Percentiles rank a stretch among this genome's conserved stretches.
Evolutionary conservation across 148 eudicot species (phyloP).

Genomic region (Limonium bicolor): DNA sequence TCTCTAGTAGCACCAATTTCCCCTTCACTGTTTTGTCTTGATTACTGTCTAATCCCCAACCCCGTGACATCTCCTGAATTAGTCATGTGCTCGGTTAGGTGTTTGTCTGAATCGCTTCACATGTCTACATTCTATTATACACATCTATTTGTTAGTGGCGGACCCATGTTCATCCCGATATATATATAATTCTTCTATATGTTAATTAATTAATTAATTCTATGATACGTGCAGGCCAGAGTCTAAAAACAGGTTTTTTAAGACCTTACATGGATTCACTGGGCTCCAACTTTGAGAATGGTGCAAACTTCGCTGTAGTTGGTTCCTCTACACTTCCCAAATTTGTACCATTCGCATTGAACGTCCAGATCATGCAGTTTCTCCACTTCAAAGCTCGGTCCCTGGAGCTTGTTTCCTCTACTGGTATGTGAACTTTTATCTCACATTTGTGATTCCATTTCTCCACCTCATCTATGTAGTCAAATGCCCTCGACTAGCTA

Average conservation of each 20-base stretch:
- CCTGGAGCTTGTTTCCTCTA: conserved; percentile 35
- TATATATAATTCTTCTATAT: background rate
- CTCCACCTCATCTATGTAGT: no score
- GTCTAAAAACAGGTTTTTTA: conserved; percentile 40
- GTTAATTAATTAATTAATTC: background rate
- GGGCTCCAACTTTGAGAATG: conserved; percentile 52
- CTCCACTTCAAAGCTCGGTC: conserved; percentile 61
- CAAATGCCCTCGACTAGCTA: no score
- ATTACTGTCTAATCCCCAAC: background rate
- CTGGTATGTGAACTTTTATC: conserved; percentile 24
- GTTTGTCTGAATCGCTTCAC: background rate
- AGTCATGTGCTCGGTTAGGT: background rate
- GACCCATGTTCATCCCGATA: no score
- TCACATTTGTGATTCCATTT: no score
- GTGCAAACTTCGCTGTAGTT: conserved; percentile 73
- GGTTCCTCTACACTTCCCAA: conserved; percentile 78
- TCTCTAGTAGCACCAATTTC: background rate
- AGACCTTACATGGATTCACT: conserved; percentile 73
- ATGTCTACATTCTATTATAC: background rate
- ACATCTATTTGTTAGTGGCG: background rate
- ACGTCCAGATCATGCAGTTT: conserved; percentile 71
- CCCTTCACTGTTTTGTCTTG: background rate
- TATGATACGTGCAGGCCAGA: conserved; percentile 66
- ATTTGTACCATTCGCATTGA: conserved; percentile 46
- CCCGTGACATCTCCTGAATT: background rate